Conservation (phyloP, 2,329 filamentous ascomycete genomes). For the Aspergillus tanneri region DNA sequence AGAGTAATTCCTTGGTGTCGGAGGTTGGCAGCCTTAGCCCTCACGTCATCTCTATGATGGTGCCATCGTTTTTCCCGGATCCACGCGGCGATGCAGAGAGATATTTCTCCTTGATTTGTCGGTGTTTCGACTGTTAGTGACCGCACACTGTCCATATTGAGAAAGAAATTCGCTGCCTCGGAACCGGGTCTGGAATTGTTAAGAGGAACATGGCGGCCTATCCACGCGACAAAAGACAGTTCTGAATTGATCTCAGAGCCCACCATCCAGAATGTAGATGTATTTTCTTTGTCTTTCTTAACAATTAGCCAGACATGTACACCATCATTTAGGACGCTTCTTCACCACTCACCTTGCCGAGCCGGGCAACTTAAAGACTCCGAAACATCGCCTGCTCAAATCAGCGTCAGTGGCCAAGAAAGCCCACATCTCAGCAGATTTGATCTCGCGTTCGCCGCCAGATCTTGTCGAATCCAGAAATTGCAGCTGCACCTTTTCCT, state of each 20-base stretch:
- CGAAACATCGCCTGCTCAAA: constrained; percentile 51
- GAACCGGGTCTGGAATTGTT: constrained; percentile 12
- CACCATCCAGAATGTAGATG: constrained; percentile 27
- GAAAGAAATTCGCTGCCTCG: constrained; percentile 10
- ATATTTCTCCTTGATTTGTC: constrained; percentile 32
- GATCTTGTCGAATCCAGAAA: constrained; percentile 48
- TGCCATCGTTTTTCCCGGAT: too few relatives aligned
- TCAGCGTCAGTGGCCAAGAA: constrained; percentile 54
- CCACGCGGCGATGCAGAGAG: too few relatives aligned
- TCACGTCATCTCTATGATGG: too few relatives aligned
- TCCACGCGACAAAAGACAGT: constrained; percentile 8
- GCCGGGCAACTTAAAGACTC: constrained; percentile 53
- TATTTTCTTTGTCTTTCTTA: too few relatives aligned
- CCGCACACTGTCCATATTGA: constrained; percentile 10
- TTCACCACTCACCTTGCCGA: constrained; percentile 41
- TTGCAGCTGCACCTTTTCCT: constrained; percentile 37
- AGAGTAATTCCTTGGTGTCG: too few relatives aligned
- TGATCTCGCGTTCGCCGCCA: constrained; percentile 31
- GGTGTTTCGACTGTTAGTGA: constrained; percentile 19
- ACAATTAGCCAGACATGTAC: too few relatives aligned
- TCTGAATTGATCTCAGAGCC: constrained; percentile 13
- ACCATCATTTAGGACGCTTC: not conserved
- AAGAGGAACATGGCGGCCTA: constrained; percentile 11
- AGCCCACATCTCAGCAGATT: constrained; percentile 52
- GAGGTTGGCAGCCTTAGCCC: too few relatives aligned